Evolutionary conservation across 1,139 yeast species (phyloP).

Genomic region (Debaryomyces singareniensis): DNA sequence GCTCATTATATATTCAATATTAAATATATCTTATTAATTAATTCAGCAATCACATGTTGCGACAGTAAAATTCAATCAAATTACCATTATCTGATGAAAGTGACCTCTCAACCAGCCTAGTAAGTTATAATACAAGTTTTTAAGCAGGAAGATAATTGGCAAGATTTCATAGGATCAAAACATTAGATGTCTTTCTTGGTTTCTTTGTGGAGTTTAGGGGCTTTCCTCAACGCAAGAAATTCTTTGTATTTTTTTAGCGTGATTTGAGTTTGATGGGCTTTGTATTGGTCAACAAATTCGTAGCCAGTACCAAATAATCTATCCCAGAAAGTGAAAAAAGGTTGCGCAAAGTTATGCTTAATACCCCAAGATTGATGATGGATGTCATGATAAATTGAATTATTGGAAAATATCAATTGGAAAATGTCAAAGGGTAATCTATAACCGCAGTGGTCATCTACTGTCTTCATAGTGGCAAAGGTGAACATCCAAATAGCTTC

Average conservation of each 20-base stretch:
- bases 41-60: too few relatives aligned
- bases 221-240: slow-evolving; percentile 40
- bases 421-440: slow-evolving; percentile 85
- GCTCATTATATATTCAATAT: too few relatives aligned
- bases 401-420: slow-evolving; percentile 87
- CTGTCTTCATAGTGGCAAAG: slow-evolving; percentile 91
- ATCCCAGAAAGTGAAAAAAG: slow-evolving; percentile 95
- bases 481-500: slow-evolving; percentile 72
- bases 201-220: slow-evolving; percentile 5
- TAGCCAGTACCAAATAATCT: slow-evolving; percentile 62
- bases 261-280: slow-evolving; percentile 48
- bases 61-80: too few relatives aligned
- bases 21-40: too few relatives aligned
- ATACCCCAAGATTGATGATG: slow-evolving; percentile 97
- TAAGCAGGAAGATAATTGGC: too few relatives aligned
- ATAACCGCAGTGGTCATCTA: slow-evolving; percentile 97
- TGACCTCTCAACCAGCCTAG: too few relatives aligned
- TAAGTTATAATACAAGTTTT: too few relatives aligned
- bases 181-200: too few relatives aligned
- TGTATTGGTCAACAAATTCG: slow-evolving; percentile 57
- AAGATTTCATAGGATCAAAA: too few relatives aligned
- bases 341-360: slow-evolving; percentile 92
- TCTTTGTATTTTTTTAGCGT: slow-evolving; percentile 58
- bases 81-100: too few relatives aligned
- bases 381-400: slow-evolving; percentile 92